A percentile compares a stretch with the other conserved stretches of the same genome.
These are phyloP conservation scores for Elongisporangium senticosum DNA, from an alignment of 352 stramenopile genomes.

Conservation along the genomic window DNA sequence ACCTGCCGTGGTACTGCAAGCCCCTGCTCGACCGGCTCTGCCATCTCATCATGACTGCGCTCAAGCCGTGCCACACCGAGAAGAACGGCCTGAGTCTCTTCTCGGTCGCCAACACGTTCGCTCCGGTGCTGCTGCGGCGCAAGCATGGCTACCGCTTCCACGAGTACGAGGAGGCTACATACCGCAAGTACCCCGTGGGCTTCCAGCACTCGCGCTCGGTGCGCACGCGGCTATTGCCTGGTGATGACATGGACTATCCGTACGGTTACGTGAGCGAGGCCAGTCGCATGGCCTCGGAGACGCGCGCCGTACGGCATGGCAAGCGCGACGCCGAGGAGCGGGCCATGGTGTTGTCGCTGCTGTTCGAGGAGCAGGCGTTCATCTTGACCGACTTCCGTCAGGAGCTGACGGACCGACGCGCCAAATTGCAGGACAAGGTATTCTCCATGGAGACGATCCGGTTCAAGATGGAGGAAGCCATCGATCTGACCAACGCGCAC, in stretches of 20 bases:
- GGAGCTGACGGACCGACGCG: constrained; percentile 42
- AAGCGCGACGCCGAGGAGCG: constrained; percentile 63
- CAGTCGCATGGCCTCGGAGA: constrained; percentile 26
- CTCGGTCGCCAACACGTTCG: constrained; percentile 52
- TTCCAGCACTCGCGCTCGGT: constrained; percentile 48
- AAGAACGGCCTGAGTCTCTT: constrained; percentile 73
- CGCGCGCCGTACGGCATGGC: constrained; percentile 39
- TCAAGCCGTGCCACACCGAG: constrained; percentile 49
- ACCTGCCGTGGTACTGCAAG: constrained; percentile 78
- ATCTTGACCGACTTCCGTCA: constrained; percentile 57
- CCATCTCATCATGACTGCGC: constrained; percentile 51
- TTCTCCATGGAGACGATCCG: constrained; percentile 55
- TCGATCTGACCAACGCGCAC: constrained; percentile 43
- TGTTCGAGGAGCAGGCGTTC: constrained; percentile 53
- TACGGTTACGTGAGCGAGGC: constrained; percentile 24
- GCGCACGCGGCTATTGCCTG: constrained; percentile 43
- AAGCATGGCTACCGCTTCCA: constrained; percentile 50
- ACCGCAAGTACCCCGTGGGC: constrained; percentile 69
- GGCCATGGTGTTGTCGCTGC: constrained; percentile 51
- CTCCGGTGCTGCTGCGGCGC: constrained; percentile 57
- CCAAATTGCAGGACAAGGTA: constrained; percentile 59
- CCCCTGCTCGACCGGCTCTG: constrained; percentile 68
- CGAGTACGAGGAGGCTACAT: constrained; percentile 62
- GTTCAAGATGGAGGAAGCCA: constrained; percentile 63
- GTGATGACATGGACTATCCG: constrained; percentile 33